These are phyloP conservation scores for Candida sakaeoensis DNA, from an alignment of 805 yeast genomes.

Conservation along the genomic window DNA sequence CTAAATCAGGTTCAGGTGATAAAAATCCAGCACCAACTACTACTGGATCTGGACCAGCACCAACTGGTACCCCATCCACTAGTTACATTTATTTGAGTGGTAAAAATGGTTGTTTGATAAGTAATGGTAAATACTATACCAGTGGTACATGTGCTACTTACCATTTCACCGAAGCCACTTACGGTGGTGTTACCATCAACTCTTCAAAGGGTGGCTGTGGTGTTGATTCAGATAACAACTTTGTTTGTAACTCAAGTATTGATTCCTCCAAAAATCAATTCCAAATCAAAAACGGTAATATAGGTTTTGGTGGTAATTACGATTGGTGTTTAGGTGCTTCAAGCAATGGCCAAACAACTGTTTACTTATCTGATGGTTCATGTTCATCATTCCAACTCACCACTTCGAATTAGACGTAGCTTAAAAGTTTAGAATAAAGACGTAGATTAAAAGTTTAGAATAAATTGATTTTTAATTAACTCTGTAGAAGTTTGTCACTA, in stretches of 20 bases:
- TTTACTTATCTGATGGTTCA: slow-evolving; percentile 38
- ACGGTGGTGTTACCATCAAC: slow-evolving; percentile 69
- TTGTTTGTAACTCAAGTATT: slow-evolving; percentile 18
- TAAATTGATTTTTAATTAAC: not conserved
- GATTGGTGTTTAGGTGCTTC: slow-evolving; percentile 52
- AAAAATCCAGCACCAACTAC: slow-evolving; percentile 9
- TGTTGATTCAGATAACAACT: slow-evolving; percentile 21
- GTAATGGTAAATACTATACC: slow-evolving; percentile 80
- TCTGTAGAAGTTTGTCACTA: no score
- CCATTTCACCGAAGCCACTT: slow-evolving; percentile 49
- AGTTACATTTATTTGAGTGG: slow-evolving; percentile 45
- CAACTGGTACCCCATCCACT: slow-evolving; percentile 14
- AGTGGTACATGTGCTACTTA: slow-evolving; percentile 85
- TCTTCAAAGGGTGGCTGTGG: slow-evolving; percentile 78
- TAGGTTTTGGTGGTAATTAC: slow-evolving; percentile 60
- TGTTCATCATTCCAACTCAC: slow-evolving; percentile 11
- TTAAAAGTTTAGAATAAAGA: not conserved
- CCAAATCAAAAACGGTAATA: slow-evolving; percentile 38
- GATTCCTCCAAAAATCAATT: slow-evolving; percentile 43
- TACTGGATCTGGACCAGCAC: slow-evolving; percentile 11
- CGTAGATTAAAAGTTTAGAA: not conserved
- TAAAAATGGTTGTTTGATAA: slow-evolving; percentile 73
- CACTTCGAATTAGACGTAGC: not conserved
- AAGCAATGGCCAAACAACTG: slow-evolving; percentile 43
- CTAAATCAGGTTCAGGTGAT: slow-evolving; percentile 42